phyloP scores from a whole-genome alignment of 2,329 filamentous ascomycete species.

The Alternaria panax region DNA sequence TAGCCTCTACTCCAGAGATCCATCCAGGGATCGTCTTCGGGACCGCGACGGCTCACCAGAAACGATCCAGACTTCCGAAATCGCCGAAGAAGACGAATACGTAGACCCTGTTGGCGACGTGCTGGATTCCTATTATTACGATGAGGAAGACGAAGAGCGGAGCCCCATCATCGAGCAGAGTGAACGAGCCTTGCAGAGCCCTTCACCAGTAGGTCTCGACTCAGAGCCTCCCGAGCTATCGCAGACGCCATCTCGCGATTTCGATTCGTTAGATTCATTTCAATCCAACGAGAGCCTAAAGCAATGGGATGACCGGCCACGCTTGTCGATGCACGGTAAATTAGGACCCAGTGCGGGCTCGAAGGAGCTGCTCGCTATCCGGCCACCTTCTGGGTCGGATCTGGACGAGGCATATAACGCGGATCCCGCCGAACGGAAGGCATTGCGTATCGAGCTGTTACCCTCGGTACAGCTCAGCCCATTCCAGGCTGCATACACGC shows the following conservation, averaged over 20 bases:
- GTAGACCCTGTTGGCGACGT: conserved; percentile 66
- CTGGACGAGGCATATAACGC: conserved; percentile 14
- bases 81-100: conserved; percentile 45
- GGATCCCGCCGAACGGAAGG: conserved; percentile 9
- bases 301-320: conserved; percentile 26
- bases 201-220: conserved; percentile 30
- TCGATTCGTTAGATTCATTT: conserved; percentile 35
- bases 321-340: conserved; percentile 11
- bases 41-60: conserved; percentile 44
- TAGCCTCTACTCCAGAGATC: conserved; percentile 55
- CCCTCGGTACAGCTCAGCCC: conserved; percentile 27
- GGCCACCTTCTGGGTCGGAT: conserved; percentile 16
- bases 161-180: conserved; percentile 17
- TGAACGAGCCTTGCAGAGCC: conserved; percentile 16
- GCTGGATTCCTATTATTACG: conserved; percentile 67
- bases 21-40: conserved; percentile 33
- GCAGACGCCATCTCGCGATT: conserved; percentile 38
- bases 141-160: conserved; percentile 50
- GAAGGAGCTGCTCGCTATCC: conserved; percentile 24
- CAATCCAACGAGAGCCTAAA: conserved; percentile 33
- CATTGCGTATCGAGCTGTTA: conserved; percentile 15
- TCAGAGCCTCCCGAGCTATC: conserved; percentile 35
- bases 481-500: conserved; percentile 23
- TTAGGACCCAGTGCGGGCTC: conserved; percentile 9
- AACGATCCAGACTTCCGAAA: conserved; percentile 32